phyloP scores from a whole-genome alignment of 73 alveolate genomes.

The Diophrys sp. region DNA sequence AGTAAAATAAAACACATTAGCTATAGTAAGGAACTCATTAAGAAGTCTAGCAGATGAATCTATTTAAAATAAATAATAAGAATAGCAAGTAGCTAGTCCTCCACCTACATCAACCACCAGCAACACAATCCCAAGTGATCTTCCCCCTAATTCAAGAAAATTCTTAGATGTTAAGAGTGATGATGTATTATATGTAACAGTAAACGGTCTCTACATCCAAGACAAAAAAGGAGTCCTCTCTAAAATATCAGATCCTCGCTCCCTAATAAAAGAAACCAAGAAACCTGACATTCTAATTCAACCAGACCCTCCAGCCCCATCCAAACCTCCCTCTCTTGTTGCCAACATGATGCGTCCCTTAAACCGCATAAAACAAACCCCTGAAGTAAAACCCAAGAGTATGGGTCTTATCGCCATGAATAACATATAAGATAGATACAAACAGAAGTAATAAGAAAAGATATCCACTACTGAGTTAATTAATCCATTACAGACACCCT shows the following conservation, averaged over 20 bases:
- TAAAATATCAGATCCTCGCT: background rate
- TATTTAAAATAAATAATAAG: no score
- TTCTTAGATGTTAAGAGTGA: background rate
- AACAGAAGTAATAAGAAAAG: background rate
- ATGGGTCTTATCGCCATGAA: background rate
- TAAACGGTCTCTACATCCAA: background rate
- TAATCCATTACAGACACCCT: background rate
- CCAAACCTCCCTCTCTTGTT: background rate
- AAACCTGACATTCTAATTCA: background rate
- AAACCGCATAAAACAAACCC: background rate
- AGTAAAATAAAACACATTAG: no score
- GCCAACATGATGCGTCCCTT: background rate
- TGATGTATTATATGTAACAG: background rate
- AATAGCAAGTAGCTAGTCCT: background rate
- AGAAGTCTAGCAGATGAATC: no score
- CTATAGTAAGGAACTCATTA: no score
- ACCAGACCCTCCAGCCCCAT: background rate
- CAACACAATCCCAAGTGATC: background rate
- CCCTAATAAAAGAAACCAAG: background rate
- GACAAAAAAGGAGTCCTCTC: background rate
- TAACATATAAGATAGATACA: background rate
- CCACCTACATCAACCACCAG: background rate
- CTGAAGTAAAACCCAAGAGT: background rate
- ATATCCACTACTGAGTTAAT: background rate
- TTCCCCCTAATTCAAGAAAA: background rate